Base-by-base conservation (phyloP, 2,329 filamentous ascomycete genomes). In the Lasiodiplodia sp. region DNA sequence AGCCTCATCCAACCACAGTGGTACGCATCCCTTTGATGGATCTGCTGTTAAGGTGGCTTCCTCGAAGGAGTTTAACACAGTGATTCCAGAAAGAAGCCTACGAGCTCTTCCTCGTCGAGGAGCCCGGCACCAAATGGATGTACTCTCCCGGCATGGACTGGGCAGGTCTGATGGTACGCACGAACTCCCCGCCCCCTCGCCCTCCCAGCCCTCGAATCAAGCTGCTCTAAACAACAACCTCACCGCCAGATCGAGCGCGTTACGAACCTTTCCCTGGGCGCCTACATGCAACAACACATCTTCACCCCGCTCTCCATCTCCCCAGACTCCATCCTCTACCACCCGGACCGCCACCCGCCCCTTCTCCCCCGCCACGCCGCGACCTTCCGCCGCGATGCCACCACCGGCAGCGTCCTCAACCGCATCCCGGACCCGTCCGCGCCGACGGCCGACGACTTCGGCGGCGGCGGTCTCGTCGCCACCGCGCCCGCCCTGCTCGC, bases 211-310 rank as follows among this genome's bases (percentile, higher is more conserved):
- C 23, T 1, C 14, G 2, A 21, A 11, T n/a, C n/a, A 23, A 21
- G n/a, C 31, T 18, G 2, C 16, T 16, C 4, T 8, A 1, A 44
- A n/a, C 0, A 44, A 44, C 1, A 44, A 7, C 16, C 4, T 8
- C 28, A 18, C 14, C 18, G 31, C 7, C 72, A 75, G 72, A 64
- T 75, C 8, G 74, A 73, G 28, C 69, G 72, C 52, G 70, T 73
- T 2, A 72, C 74, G 38, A 57, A 68, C 40, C 71, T 70, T 0
- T 21, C 69, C 4, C 58, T 76, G 28, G 72, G 75, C 66, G 64
- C 71, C 31, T 76, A 76, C 58, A 73, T 76, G 71, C 72, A 71
- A 10, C 55, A 64, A 28, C 69, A 77, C 55, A 72, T 76, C 25
- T 76, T 74, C 52, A 69, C 72, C 12, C 49, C 72, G 0, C 62